phyloP scores from a whole-genome alignment of 2,329 filamentous ascomycete species.

The Cercospora janseana region DNA sequence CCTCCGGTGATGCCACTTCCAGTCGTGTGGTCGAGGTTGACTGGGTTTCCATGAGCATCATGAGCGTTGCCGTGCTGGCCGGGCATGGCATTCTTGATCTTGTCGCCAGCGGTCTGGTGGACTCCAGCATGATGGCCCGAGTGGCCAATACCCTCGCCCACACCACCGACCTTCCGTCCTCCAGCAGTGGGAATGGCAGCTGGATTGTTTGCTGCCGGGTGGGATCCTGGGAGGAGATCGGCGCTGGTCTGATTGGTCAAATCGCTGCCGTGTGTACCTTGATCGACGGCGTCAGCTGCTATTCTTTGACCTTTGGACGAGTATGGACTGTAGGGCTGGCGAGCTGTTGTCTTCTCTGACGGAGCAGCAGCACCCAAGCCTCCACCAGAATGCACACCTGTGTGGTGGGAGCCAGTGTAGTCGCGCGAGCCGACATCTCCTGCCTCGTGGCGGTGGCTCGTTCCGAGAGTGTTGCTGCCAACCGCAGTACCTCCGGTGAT shows the following conservation, averaged over 20 bases:
- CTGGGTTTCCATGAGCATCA: constrained; percentile 14
- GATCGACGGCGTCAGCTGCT: constrained; percentile 17
- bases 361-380: background rate
- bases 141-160: constrained; percentile 16
- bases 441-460: constrained; percentile 16
- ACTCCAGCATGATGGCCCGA: constrained; percentile 13
- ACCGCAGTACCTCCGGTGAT: constrained; percentile 15
- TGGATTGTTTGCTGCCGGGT: constrained; percentile 27
- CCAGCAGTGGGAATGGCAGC: constrained; percentile 34
- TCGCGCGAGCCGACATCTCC: constrained; percentile 11
- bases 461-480: constrained; percentile 4
- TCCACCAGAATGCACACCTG: constrained; percentile 9
- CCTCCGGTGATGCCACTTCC: background rate
- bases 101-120: constrained; percentile 12
- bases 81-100: constrained; percentile 11
- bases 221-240: constrained; percentile 20
- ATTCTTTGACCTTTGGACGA: constrained; percentile 22
- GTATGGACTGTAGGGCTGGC: constrained; percentile 23
- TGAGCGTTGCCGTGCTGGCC: constrained; percentile 17
- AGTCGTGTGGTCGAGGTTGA: constrained; percentile 7
- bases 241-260: background rate
- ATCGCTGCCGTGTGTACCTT: constrained; percentile 1
- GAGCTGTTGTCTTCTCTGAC: constrained; percentile 14
- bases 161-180: constrained; percentile 27
- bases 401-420: constrained; percentile 6